Evolutionary conservation across 257 asterid species (phyloP).

Genomic region (Solanum dulcamara): DNA sequence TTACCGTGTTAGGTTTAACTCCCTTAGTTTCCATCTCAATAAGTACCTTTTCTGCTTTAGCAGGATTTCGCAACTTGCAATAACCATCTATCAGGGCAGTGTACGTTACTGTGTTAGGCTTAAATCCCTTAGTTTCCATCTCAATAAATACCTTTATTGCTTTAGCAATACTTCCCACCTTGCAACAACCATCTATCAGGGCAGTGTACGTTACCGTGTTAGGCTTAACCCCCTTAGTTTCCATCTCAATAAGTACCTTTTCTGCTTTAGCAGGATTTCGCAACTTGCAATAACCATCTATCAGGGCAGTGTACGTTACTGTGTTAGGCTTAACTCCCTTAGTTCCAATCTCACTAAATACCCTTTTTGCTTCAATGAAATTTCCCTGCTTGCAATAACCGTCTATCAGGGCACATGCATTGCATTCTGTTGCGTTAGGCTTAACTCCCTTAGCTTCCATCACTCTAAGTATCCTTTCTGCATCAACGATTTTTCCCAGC

Average conservation of each 20-base stretch:
- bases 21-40: slow-evolving; percentile 14
- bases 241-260: slow-evolving; percentile 7
- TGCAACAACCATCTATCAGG: slow-evolving; percentile 51
- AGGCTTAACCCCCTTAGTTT: slow-evolving; percentile 14
- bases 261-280: slow-evolving; percentile 32
- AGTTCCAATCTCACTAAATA: slow-evolving; percentile 7
- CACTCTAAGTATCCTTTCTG: not conserved
- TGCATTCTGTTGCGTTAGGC: not conserved
- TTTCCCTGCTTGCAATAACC: not conserved
- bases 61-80: slow-evolving; percentile 18
- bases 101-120: slow-evolving; percentile 14
- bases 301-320: slow-evolving; percentile 16
- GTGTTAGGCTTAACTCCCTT: slow-evolving; percentile 19
- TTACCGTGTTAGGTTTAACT: slow-evolving; percentile 14
- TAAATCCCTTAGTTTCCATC: slow-evolving; percentile 18
- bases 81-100: slow-evolving; percentile 20
- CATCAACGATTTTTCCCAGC: not conserved
- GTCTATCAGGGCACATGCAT: not conserved
- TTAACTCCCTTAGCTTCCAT: not conserved
- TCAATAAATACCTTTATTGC: slow-evolving; percentile 8
- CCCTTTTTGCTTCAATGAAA: not conserved
- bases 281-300: slow-evolving; percentile 26
- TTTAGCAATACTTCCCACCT: slow-evolving; percentile 32
- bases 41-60: slow-evolving; percentile 17
- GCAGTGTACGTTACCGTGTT: slow-evolving; percentile 31